Evolutionary conservation across 192 early-diverging fungal species (phyloP).

Genomic region (Backusella morwellensis): DNA sequence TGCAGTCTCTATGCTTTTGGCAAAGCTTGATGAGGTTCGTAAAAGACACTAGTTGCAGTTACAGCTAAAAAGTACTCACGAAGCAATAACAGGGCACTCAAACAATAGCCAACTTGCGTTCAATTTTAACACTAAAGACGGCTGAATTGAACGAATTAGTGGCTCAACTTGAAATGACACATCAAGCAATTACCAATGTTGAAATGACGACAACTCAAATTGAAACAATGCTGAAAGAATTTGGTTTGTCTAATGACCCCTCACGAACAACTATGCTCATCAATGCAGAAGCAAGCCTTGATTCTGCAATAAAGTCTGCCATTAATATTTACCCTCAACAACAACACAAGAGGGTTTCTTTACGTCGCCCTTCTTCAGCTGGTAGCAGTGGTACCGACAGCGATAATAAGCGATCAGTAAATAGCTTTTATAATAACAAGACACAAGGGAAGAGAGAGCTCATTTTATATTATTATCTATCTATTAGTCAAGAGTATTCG

Average conservation of each 20-base stretch:
- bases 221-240: conserved; percentile 30
- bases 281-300: conserved; percentile 31
- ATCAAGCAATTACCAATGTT: conserved; percentile 28
- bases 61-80: not conserved
- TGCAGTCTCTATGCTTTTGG: conserved; percentile 7
- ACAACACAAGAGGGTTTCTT: not conserved
- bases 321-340: conserved; percentile 12
- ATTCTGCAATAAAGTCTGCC: conserved; percentile 31
- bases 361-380: not conserved
- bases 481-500: not conserved
- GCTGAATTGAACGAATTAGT: conserved; percentile 32
- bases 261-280: conserved; percentile 16
- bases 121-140: conserved; percentile 29
- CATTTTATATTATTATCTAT: not conserved
- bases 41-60: not conserved
- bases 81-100: conserved; percentile 21
- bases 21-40: not conserved
- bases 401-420: conserved; percentile 1
- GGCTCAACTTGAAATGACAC: conserved; percentile 27
- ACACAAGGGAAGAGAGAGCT: not conserved
- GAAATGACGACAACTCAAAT: conserved; percentile 28
- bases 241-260: conserved; percentile 7
- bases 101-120: conserved; percentile 31
- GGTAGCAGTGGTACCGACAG: not conserved
- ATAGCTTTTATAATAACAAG: not conserved